Conservation (phyloP, 2,329 filamentous ascomycete genomes). For the Trichoderma sp. region DNA sequence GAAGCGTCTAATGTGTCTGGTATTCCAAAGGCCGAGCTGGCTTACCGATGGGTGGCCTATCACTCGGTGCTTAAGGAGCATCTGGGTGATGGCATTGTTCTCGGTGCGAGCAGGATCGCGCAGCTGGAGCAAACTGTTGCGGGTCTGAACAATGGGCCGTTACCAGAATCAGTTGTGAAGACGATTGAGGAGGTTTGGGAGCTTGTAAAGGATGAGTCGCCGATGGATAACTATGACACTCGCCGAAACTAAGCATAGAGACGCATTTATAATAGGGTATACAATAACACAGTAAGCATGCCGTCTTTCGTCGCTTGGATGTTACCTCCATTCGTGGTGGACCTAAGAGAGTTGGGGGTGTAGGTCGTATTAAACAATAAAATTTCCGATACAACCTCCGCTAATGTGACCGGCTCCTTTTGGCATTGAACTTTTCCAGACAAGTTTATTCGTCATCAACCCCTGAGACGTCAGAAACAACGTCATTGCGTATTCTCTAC, state of each 20-base stretch:
- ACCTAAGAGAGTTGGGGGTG: background rate
- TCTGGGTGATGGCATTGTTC: constrained; percentile 8
- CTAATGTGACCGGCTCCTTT: background rate
- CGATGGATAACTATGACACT: constrained; percentile 1
- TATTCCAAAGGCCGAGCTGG: constrained; percentile 12
- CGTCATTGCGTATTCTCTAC: background rate
- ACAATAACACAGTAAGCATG: background rate
- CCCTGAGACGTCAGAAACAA: background rate
- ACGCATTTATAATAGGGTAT: background rate
- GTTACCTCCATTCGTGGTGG: background rate
- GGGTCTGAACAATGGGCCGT: constrained; percentile 13
- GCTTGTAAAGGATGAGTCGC: constrained; percentile 15
- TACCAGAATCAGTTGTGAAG: constrained; percentile 19
- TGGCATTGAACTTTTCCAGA: background rate
- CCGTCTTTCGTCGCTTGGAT: background rate
- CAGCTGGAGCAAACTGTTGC: constrained; percentile 14
- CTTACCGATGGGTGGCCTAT: constrained; percentile 18
- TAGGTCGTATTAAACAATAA: background rate
- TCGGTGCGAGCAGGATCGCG: constrained; percentile 4
- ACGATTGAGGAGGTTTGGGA: constrained; percentile 21
- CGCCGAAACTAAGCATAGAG: background rate
- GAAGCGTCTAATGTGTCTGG: background rate
- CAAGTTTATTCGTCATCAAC: background rate
- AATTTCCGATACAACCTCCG: background rate
- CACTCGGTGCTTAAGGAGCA: constrained; percentile 1